Base-by-base conservation (phyloP, 2,329 filamentous ascomycete genomes). In the Aspergillus sp. region DNA sequence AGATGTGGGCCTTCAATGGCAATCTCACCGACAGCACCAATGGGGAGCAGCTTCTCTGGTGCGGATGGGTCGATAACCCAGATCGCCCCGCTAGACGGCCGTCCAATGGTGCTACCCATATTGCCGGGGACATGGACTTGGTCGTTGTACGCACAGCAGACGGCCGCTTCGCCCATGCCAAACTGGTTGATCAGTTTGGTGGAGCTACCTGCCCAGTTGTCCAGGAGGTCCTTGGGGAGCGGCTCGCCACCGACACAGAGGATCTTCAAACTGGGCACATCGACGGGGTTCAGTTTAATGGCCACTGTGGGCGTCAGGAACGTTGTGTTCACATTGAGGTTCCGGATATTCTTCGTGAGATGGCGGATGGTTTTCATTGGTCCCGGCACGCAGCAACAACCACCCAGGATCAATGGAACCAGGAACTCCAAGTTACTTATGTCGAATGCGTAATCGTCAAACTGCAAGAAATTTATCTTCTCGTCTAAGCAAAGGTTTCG, bases 21-120 rank as follows among this genome's bases (percentile, higher is more conserved):
- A 4, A 64, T 48, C 43, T 64, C 61, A 2, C 61, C 61, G 0
- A 62, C 48, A 2, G 58, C 60, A 6, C 61, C 61, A 10, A 62
- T 45, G 1, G 61, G 61, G 29, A 57, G 47, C 1, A 58, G 48
- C 7, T 45, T 53, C 27, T 56, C 48, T 0, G 54, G 44, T 7
- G 52, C 41, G 8, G 47, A 47, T 2, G 60, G 52, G 30, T 59
- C 55, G 3, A 56, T 49, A n/a, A 64, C 57, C 60, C 60, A 63
- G 28, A 61, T 56, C 7, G 57, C 53, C 3, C 57, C 57, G n/a
- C 50, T 53, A 3, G 42, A 52, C 3, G 51, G 49, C 35, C 47
- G 46, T 19, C 56, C 56, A 6, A 58, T 52, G 0, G 57, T 49
- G 30, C 30, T 32, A 6, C 30, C 30, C 2, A 48, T 42, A 5